Evolutionary conservation across 2,329 filamentous ascomycete species (phyloP), one percentile per base, ranked within the genome.

Genomic region (Chaetomium sp.): DNA sequence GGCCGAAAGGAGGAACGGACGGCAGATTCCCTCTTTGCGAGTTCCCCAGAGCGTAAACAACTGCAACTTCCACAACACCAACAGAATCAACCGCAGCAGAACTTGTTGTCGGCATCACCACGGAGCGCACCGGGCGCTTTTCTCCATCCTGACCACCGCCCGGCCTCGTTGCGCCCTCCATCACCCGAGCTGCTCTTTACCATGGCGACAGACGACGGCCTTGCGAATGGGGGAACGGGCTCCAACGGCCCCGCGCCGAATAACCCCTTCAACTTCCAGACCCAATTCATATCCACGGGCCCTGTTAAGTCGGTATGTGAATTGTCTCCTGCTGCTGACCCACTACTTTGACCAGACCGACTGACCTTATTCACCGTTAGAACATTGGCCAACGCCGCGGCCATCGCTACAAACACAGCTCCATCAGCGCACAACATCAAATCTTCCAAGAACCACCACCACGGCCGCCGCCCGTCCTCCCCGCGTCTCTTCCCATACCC

Each of bases 371-470:
- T 10, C 40, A 35, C 32, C 33, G 50, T 53, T 70, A 95, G 86
- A 92, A 90, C 64, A 84, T 96, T 61, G 91, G 91, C 61, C 89
- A 96, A 71, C 85, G 94, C 62, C 87, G 92, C 59, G 94, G 94
- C 60, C 94, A 99, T 76, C 91, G 94, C 70, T 99, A 99, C 79
- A 96, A 96, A 69, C 92, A 97, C 75, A 95, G 89, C 70, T 95
- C 89, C 69, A 87, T 99, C 55, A 95, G 89, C 19, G 75, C 83
- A 6, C 83, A 86, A 65, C 91, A 97, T 69, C 91, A 96, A 71
- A 95, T 97, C 71, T 96, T 97, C 71, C 89, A 95, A 64, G 91
- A 96, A 69, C 94, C 94, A 6, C 86, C 91, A 0, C 87, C 84
- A 4, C 82, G 91, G 52, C 87, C 91, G 0, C 92, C 94, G 4